phyloP scores from a whole-genome alignment of 2,329 filamentous ascomycete genomes.

The Chaetomium sp. region DNA sequence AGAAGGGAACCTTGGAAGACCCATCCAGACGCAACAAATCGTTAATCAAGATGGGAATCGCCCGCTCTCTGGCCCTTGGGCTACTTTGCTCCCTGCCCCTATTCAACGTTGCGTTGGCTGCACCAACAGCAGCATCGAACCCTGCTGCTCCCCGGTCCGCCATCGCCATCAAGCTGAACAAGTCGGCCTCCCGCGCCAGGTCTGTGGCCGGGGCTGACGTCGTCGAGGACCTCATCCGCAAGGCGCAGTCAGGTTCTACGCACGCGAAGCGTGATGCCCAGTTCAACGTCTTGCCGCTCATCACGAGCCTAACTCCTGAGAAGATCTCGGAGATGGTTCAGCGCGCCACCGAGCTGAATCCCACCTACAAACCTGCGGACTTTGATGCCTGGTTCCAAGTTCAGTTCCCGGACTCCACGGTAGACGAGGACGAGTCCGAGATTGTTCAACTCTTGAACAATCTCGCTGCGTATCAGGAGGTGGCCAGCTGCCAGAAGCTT shows the following conservation, averaged over 20 bases:
- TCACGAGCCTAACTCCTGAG: background rate
- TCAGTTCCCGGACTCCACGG: background rate
- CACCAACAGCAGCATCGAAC: background rate
- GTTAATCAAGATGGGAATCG: background rate
- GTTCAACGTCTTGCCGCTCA: slow-evolving; percentile 7
- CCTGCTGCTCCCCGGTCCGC: background rate
- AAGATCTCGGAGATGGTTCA: slow-evolving; percentile 1
- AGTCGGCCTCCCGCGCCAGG: background rate
- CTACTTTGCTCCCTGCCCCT: slow-evolving; percentile 1
- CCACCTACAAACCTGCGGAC: background rate
- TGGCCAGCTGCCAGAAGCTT: background rate
- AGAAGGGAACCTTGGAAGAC: background rate
- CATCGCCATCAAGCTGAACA: slow-evolving; percentile 10
- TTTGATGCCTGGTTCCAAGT: slow-evolving; percentile 1
- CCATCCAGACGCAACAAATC: background rate
- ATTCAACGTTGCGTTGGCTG: background rate
- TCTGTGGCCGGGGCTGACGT: background rate
- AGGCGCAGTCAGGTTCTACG: background rate
- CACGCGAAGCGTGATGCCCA: background rate
- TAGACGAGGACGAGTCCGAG: background rate
- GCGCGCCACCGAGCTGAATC: background rate
- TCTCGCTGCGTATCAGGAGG: background rate
- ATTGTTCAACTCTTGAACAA: background rate
- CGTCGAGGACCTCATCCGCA: slow-evolving; percentile 4
- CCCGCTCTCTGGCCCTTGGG: slow-evolving; percentile 1